Evolutionary conservation across 257 asterid species (phyloP).

Genomic region (Plectranthus barbatus): DNA sequence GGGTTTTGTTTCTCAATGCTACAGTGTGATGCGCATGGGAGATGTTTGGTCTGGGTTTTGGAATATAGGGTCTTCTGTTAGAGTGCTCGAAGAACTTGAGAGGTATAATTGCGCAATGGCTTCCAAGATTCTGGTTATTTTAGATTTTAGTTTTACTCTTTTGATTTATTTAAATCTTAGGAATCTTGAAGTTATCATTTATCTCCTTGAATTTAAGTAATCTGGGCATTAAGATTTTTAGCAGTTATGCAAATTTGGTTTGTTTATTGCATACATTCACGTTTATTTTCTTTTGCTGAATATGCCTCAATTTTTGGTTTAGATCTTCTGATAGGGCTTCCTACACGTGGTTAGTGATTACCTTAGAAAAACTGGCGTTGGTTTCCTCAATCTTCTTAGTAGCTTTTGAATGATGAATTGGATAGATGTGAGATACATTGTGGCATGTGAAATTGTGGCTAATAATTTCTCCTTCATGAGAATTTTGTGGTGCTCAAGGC

Average conservation of each 20-base stretch:
- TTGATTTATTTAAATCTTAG: background rate
- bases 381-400: background rate
- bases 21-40: slow-evolving; percentile 71
- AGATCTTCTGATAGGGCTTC: background rate
- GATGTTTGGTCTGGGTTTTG: slow-evolving; percentile 48
- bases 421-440: background rate
- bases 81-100: slow-evolving; percentile 18
- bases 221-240: background rate
- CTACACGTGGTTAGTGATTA: slow-evolving; percentile 1
- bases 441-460: slow-evolving; percentile 4
- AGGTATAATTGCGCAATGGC: slow-evolving; percentile 30
- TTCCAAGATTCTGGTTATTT: background rate
- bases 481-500: background rate
- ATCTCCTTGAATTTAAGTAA: background rate
- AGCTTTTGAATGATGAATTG: background rate
- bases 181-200: background rate
- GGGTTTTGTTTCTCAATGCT: slow-evolving; percentile 33
- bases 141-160: background rate
- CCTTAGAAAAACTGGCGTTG: background rate
- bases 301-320: slow-evolving; percentile 3
- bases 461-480: background rate
- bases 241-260: background rate
- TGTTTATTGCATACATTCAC: background rate
- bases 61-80: slow-evolving; percentile 27
- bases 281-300: background rate